phyloP scores from a whole-genome alignment of 208 protist species.

The Trypanosoma rangeli region DNA sequence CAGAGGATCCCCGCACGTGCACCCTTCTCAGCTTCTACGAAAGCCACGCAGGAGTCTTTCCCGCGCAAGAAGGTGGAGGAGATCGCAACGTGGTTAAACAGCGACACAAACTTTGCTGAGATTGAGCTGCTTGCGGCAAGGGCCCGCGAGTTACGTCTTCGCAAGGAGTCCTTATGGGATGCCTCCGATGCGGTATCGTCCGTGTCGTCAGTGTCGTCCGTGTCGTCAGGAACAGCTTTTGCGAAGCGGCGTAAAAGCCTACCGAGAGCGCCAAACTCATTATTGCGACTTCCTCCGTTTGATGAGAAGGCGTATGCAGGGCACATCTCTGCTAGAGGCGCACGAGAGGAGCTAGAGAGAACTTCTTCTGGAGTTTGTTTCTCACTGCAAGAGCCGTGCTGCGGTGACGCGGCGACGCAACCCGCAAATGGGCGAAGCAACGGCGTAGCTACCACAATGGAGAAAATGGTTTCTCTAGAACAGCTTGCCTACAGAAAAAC shows the following conservation, averaged over 20 bases:
- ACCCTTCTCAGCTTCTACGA: neutral
- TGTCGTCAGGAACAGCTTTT: neutral
- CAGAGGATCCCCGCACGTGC: neutral
- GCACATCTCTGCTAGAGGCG: neutral
- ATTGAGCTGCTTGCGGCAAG: constrained; percentile 6
- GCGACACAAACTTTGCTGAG: constrained; percentile 16
- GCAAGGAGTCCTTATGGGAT: neutral
- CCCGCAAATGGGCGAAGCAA: neutral
- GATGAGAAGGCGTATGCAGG: neutral
- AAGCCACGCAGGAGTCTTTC: neutral
- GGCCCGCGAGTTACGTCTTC: neutral
- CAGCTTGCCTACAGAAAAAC: constrained; percentile 1
- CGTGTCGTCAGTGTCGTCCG: neutral
- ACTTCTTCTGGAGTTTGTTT: neutral
- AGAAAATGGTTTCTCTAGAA: constrained; percentile 10
- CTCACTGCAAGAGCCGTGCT: neutral
- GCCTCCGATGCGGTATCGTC: neutral
- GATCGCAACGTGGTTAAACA: neutral
- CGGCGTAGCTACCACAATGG: neutral
- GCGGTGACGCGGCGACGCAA: neutral
- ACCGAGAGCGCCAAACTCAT: neutral
- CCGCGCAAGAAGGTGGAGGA: neutral
- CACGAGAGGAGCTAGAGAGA: neutral
- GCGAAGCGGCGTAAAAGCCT: neutral
- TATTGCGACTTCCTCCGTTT: neutral